These are phyloP conservation scores for Nicotiana paniculata DNA, from an alignment of 257 asterid genomes.

Conservation along the genomic window DNA sequence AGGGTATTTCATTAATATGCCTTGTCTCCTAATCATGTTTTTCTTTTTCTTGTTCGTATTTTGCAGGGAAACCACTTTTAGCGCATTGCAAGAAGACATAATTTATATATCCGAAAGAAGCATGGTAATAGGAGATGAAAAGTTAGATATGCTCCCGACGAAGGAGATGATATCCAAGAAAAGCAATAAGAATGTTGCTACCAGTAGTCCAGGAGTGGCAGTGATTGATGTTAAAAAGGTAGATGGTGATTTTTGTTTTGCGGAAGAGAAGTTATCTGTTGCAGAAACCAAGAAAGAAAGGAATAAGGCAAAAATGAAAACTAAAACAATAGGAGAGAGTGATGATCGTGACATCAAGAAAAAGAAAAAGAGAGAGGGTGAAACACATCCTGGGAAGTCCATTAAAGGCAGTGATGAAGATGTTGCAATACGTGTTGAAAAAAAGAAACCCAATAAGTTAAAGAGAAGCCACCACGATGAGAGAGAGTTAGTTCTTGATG, in stretches of 20 bases:
- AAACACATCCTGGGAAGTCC: too few species aligned
- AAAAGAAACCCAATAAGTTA: too few species aligned
- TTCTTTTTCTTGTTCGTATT: neutral
- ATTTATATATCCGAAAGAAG: neutral
- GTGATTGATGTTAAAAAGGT: too few species aligned
- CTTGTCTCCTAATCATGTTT: neutral
- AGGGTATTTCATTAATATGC: neutral
- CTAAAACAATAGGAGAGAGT: neutral
- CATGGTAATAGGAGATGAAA: neutral
- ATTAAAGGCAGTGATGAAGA: too few species aligned
- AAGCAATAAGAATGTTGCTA: neutral
- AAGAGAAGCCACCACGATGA: too few species aligned
- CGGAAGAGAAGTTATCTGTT: neutral
- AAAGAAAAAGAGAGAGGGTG: neutral
- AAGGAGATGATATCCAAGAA: slow-evolving; percentile 3
- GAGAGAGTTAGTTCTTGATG: too few species aligned
- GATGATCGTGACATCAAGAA: neutral
- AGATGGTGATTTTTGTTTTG: neutral
- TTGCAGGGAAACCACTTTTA: neutral
- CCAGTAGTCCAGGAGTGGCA: neutral
- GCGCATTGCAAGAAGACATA: neutral
- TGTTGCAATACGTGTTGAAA: too few species aligned
- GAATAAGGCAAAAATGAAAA: neutral
- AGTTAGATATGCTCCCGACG: neutral
- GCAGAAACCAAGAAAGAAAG: neutral